Conservation (phyloP, 2,329 filamentous ascomycete species). For the Scedosporium minutisporum region DNA sequence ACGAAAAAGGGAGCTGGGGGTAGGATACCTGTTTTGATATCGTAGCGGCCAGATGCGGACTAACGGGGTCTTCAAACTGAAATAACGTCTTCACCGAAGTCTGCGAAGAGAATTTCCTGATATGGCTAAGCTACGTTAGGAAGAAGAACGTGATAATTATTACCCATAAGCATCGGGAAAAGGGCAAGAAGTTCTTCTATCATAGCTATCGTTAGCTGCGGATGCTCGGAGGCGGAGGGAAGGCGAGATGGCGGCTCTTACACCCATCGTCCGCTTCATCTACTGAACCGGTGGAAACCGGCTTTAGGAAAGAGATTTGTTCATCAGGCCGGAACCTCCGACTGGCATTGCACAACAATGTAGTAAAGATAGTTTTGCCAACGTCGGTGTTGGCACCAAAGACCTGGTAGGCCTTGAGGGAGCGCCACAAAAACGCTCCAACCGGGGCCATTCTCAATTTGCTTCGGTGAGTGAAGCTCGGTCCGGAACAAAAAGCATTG, state of each 20-base stretch:
- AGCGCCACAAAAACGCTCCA: slow-evolving; percentile 56
- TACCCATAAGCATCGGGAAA: background rate
- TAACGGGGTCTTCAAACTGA: slow-evolving; percentile 65
- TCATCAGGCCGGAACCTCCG: slow-evolving; percentile 33
- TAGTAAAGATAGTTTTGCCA: slow-evolving; percentile 74
- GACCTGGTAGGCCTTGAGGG: slow-evolving; percentile 60
- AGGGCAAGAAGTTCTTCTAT: too few species aligned
- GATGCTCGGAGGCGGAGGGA: background rate
- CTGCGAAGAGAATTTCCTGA: slow-evolving; percentile 46
- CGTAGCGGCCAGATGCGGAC: slow-evolving; percentile 64
- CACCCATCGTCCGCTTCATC: slow-evolving; percentile 64
- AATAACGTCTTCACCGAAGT: slow-evolving; percentile 48
- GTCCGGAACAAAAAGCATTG: background rate
- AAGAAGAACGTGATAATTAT: background rate
- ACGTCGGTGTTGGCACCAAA: slow-evolving; percentile 80
- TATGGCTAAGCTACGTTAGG: slow-evolving; percentile 39
- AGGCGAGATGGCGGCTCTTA: slow-evolving; percentile 14
- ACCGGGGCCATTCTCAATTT: slow-evolving; percentile 31
- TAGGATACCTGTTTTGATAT: slow-evolving; percentile 29
- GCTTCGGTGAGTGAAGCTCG: background rate
- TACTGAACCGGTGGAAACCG: slow-evolving; percentile 65
- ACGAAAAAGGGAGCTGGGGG: background rate
- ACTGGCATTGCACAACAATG: slow-evolving; percentile 57
- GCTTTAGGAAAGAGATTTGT: slow-evolving; percentile 61
- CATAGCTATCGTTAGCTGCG: background rate